Conservation (phyloP, 2,329 filamentous ascomycete genomes). For the Fusarium solani-melongenae region DNA sequence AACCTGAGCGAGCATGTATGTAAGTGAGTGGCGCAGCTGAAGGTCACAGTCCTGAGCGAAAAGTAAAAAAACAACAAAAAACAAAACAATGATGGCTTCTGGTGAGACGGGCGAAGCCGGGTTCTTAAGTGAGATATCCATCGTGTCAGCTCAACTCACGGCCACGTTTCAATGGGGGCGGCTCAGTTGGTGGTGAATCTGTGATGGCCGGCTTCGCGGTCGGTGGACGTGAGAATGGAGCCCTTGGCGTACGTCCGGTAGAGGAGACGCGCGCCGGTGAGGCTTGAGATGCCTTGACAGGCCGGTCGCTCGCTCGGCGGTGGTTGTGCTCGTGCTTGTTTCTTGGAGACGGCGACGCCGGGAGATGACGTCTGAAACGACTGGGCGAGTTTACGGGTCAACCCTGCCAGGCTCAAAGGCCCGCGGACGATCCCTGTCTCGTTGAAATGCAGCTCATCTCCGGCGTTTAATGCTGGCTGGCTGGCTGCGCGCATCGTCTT, state of each 20-base stretch:
- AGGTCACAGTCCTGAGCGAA: neutral
- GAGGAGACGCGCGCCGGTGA: neutral
- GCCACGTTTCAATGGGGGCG: neutral
- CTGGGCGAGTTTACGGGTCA: slow-evolving; percentile 17
- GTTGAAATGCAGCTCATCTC: slow-evolving; percentile 42
- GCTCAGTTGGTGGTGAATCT: neutral
- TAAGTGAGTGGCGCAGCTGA: slow-evolving; percentile 19
- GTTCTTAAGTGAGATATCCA: neutral
- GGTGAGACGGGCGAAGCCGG: slow-evolving; percentile 2
- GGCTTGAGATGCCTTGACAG: neutral
- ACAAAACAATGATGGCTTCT: neutral
- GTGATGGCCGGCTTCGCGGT: neutral
- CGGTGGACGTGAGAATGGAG: neutral
- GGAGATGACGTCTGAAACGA: slow-evolving; percentile 44
- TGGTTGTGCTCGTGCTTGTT: slow-evolving; percentile 14
- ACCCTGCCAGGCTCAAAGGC: slow-evolving; percentile 44
- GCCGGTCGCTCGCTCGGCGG: neutral
- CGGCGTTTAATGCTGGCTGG: slow-evolving; percentile 38
- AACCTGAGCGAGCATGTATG: neutral
- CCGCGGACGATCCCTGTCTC: slow-evolving; percentile 41
- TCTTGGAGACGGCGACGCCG: slow-evolving; percentile 36
- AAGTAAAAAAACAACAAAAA: slow-evolving; percentile 15
- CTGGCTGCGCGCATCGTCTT: slow-evolving; percentile 4
- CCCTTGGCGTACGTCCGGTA: neutral
- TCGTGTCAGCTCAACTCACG: neutral